Evolutionary conservation across 768 basidiomycete genomes (phyloP), one percentile per base, ranked within the genome.

Genomic region (Suillus variegatus): DNA sequence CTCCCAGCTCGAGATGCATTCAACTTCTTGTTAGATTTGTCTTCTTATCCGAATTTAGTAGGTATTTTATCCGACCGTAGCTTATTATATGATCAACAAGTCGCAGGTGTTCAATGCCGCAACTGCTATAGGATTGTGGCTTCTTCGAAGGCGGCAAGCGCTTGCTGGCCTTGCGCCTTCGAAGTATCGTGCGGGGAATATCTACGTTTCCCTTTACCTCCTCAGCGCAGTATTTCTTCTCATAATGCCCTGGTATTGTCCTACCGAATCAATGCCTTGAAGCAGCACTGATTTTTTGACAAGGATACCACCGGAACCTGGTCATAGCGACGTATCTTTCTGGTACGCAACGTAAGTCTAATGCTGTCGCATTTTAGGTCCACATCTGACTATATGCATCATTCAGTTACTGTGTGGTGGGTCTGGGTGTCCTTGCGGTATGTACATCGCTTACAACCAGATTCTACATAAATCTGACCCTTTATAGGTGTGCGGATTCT

Each of bases 1-100:
- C 78, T 80, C 35, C 80, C 81, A 2, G 76, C 79, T 32, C 78
- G 79, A 56, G 81, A 80, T 69, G 80, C 80, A 8, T 82, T 82
- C 72, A 79, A 80, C 67, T 81, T 82, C 67, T 74, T 75, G 0
- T 60, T 82, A 78, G 70, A 82, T 77, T 66, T 84, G 76, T 66
- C 79, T 75, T 36, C 74, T 69, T 64, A 81, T 76, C 70, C 77
- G 75, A 6, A 77, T 76, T 67, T 76, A 68, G 71, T 81, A 80
- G 65, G 71, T 77, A 4, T 25, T 28, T 14, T 54, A 25, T 22
- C 12, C 9, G 58, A 49, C n/a, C 5, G 49, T 68, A 67, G 10
- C 66, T 69, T 68, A 40, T 60, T 22, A 63, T 16, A 20, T 57
- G 13, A 51, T 20, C 1, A 14, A 63, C 47, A 64, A 44, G 9